Evolutionary conservation across 805 yeast species (phyloP).

Genomic region (Candida corydali): DNA sequence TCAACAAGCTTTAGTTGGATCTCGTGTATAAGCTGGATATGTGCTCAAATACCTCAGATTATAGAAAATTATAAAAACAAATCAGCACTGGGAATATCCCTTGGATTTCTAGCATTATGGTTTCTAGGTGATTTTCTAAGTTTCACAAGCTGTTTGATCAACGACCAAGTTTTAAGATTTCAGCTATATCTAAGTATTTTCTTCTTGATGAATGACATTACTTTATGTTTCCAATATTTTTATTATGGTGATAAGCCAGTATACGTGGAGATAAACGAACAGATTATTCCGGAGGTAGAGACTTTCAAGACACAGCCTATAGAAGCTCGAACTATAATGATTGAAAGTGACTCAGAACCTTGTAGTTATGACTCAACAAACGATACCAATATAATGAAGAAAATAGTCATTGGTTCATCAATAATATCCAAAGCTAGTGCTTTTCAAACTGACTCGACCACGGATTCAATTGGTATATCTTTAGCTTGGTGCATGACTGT

Average conservation of each 20-base stretch:
- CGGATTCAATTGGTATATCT: slow-evolving; percentile 14
- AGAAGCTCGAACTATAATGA: not conserved
- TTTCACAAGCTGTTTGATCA: slow-evolving; percentile 40
- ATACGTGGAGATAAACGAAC: not conserved
- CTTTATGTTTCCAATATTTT: slow-evolving; percentile 38
- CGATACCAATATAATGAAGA: slow-evolving; percentile 4
- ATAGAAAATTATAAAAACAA: slow-evolving; percentile 52
- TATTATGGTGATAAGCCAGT: slow-evolving; percentile 28
- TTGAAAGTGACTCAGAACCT: slow-evolving; percentile 11
- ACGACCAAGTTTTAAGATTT: slow-evolving; percentile 33
- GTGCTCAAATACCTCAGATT: slow-evolving; percentile 74
- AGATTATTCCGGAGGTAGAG: not conserved
- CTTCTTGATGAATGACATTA: slow-evolving; percentile 35
- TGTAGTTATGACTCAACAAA: slow-evolving; percentile 15
- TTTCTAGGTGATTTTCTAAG: slow-evolving; percentile 59
- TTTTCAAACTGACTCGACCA: slow-evolving; percentile 7
- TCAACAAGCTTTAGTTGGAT: slow-evolving; percentile 20
- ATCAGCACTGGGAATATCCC: slow-evolving; percentile 66
- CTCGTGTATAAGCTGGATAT: slow-evolving; percentile 60
- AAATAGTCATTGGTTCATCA: slow-evolving; percentile 8
- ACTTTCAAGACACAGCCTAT: not conserved
- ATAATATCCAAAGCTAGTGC: slow-evolving; percentile 11
- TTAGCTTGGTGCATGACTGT: slow-evolving; percentile 79
- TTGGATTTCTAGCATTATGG: slow-evolving; percentile 60
- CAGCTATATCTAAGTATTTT: slow-evolving; percentile 38